phyloP scores from a whole-genome alignment of 1,139 yeast genomes.

The Geotrichum phurueaensis region DNA sequence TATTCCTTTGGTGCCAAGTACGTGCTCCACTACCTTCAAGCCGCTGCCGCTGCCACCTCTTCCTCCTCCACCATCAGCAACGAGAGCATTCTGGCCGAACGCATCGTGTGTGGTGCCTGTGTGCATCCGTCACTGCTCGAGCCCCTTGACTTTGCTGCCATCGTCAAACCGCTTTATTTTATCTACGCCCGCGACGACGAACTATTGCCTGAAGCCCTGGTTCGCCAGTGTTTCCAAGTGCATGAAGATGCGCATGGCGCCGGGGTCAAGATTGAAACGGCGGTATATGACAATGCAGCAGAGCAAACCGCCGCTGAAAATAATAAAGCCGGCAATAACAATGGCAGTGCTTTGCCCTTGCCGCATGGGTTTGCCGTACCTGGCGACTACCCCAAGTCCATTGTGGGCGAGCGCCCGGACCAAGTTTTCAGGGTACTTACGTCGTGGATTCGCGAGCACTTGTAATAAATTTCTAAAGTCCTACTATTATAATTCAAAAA shows the following conservation, averaged over 20 bases:
- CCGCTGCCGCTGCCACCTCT: constrained; percentile 22
- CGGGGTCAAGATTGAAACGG: constrained; percentile 24
- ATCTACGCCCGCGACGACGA: constrained; percentile 34
- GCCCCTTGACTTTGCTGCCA: constrained; percentile 28
- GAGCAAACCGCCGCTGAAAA: constrained; percentile 1
- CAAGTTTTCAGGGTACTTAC: constrained; percentile 25
- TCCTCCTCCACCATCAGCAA: constrained; percentile 23
- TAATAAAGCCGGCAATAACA: constrained; percentile 22
- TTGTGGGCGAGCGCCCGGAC: constrained; percentile 34
- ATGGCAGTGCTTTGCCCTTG: constrained; percentile 20
- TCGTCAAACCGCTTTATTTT: constrained; percentile 32
- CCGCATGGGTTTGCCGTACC: constrained; percentile 42
- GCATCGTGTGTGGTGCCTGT: constrained; percentile 33
- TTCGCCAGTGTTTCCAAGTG: constrained; percentile 23
- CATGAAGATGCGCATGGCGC: constrained; percentile 21
- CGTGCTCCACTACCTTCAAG: constrained; percentile 28
- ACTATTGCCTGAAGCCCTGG: constrained; percentile 26
- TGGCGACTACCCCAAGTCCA: constrained; percentile 35
- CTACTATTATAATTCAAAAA: too few species aligned
- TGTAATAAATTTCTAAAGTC: constrained; percentile 18
- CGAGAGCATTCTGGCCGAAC: constrained; percentile 28
- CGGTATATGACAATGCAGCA: constrained; percentile 21
- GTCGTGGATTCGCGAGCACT: constrained; percentile 27
- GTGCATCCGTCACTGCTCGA: constrained; percentile 37
- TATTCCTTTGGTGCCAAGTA: constrained; percentile 39